A percentile compares a stretch with the other conserved stretches of the same genome.
These are phyloP conservation scores for Isatis tinctoria DNA, from an alignment of 345 rosid species.

Conservation along the genomic window DNA sequence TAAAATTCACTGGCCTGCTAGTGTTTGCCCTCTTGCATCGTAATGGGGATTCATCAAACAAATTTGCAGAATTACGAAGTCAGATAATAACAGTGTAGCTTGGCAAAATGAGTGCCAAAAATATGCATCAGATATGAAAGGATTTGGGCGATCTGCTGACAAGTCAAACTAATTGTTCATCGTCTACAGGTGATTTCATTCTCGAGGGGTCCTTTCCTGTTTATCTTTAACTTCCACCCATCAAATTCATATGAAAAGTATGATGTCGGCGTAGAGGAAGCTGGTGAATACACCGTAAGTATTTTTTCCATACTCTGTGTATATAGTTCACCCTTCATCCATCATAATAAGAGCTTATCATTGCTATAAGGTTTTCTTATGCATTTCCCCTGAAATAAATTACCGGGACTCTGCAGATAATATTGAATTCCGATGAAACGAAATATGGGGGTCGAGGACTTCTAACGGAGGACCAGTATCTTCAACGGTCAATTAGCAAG, in stretches of 20 bases:
- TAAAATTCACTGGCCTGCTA: slow-evolving; percentile 9
- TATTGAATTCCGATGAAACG: slow-evolving; percentile 73
- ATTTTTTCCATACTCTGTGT: background rate
- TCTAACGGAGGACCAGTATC: slow-evolving; percentile 48
- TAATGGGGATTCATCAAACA: background rate
- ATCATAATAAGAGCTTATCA: background rate
- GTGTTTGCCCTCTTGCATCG: background rate
- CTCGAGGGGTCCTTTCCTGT: slow-evolving; percentile 79
- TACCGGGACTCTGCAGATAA: slow-evolving; percentile 41
- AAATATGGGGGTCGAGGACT: slow-evolving; percentile 78
- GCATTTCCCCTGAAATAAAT: background rate
- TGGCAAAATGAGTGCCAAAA: background rate
- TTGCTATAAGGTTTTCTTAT: background rate
- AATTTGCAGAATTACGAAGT: background rate
- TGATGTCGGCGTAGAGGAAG: slow-evolving; percentile 81
- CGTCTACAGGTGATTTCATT: slow-evolving; percentile 71
- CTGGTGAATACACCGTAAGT: slow-evolving; percentile 90
- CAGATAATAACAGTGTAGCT: background rate
- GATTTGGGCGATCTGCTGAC: background rate
- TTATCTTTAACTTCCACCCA: slow-evolving; percentile 91
- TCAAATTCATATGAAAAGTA: slow-evolving; percentile 54
- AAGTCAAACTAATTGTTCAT: slow-evolving; percentile 15
- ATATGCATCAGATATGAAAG: slow-evolving; percentile 1
- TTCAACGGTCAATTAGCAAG: slow-evolving; percentile 64
- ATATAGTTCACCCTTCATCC: background rate